Base-by-base conservation (phyloP, 441 rosid genomes). In the Adansonia grandidieri region DNA sequence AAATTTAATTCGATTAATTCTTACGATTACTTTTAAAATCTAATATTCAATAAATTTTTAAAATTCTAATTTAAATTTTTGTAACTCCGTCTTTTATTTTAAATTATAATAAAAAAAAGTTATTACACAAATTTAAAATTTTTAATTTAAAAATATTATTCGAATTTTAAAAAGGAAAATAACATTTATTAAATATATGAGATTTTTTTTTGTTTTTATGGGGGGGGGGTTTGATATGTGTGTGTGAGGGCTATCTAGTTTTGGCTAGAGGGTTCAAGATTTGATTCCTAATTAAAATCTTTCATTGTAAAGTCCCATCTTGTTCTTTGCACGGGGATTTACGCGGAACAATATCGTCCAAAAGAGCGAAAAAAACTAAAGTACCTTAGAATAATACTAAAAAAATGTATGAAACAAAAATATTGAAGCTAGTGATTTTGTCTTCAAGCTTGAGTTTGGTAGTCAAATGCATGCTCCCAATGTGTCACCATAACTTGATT, bases 401-500 rank as follows among this genome's bases (percentile, higher is more conserved):
- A 50, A 48, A 62, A 22, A 19, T 28, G 54, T 48, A 54, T 64
- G 19, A 66, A 19, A 56, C 57, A 73, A 65, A 20, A 19, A 2
- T 15, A 75, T 62, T 58, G 76, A 75, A 28, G 79, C 66, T 79
- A 48, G 73, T 48, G 79, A 40, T 58, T 73, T 80, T 73, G 75
- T 67, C 78, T 20, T 32, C 62, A 51, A 50, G 75, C 71, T 50
- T 28, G 69, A 77, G 44, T 65, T 44, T 3, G 51, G 70, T 2
- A 32, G 74, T 73, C 79, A 80, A 79, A 71, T 79, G 87, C 90
- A 79, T 80, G 86, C 57, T 13, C 75, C 69, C 66, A 77, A 81
- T 53, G 82, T 83, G 86, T 76, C 77, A 37, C 48, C 72, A 54
- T 42, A 47, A 40, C 62, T 45, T 75, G 83, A 81, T 74, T 45